Base-by-base conservation (phyloP, 805 yeast species). In the Nakazawaea wyomingensis region DNA sequence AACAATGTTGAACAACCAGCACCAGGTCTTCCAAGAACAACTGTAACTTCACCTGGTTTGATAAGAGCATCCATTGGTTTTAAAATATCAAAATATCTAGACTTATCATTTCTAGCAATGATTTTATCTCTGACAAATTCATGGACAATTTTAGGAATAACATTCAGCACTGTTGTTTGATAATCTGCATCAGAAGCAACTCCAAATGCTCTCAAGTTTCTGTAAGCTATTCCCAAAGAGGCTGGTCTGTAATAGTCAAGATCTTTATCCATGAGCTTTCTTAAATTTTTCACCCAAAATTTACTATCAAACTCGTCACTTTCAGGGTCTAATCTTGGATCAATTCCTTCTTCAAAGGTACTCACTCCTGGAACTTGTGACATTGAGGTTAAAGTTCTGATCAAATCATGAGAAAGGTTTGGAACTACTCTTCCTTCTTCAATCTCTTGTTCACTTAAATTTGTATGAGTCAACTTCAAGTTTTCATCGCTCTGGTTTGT, bases 11-110 rank as follows among this genome's bases (percentile, higher is more conserved):
- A 73, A 58, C 88, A 82, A 50, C 89, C 88, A n/a, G 87, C 77
- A 54, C 91, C 91, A 1, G 91, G 91, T 60, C 90, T 74, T 45
- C 93, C 91, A 36, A 84, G 65, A 10, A 84, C 88, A 38, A 82
- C 84, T 6, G 83, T 72, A 38, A 82, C 64, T 48, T 80, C 81
- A 39, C 88, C 87, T 3, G 85, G 80, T 40, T 64, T 64, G 43
- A 80, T 65, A 4, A 73, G 41, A 14, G 81, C 88, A 53, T 80
- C 85, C 84, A 80, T 79, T 24, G 82, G 71, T 55, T 79, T 80
- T 58, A 76, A 65, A 48, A 76, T 80, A 47, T 74, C 76, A 49
- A 75, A 78, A 44, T 55, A 62, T 47, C 65, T 53, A 28, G 39
- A 33, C 22, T 60, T 52, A 29, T 54, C 45, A 50, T 49, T 65